phyloP scores from a whole-genome alignment of 805 yeast genomes.

The Blastobotrys robertii region DNA sequence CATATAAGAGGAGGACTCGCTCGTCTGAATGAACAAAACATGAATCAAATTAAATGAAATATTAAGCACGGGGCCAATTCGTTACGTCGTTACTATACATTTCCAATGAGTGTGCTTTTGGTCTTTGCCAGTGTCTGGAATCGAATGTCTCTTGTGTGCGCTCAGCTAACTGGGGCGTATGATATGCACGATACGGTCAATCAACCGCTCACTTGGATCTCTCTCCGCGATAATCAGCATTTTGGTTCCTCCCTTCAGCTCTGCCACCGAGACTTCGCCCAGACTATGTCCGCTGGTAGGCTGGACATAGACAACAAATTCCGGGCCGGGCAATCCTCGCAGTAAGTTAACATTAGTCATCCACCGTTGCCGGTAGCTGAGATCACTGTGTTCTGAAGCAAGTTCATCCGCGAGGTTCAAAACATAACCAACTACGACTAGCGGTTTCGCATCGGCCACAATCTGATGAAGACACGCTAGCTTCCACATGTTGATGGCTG shows the following conservation, averaged over 20 bases:
- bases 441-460: conserved; percentile 12
- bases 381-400: conserved; percentile 6
- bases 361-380: conserved; percentile 16
- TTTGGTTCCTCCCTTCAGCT: conserved; percentile 13
- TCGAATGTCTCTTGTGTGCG: no score
- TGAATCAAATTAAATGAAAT: no score
- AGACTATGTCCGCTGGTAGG: conserved; percentile 10
- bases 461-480: conserved; percentile 19
- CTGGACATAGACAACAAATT: conserved; percentile 16
- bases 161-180: no score
- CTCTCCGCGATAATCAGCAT: conserved; percentile 14
- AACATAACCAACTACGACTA: conserved; percentile 17
- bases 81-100: no score
- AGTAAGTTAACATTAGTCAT: conserved; percentile 14
- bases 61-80: no score
- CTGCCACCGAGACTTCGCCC: conserved; percentile 16
- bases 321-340: conserved; percentile 20
- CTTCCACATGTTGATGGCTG: conserved; percentile 18
- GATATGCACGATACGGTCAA: no score
- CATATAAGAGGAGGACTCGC: no score
- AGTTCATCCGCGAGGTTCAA: conserved; percentile 19
- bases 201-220: no score
- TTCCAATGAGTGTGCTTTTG: no score
- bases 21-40: no score
- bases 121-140: no score